Conservation (phyloP, 805 yeast species). For the Ogataea henricii region DNA sequence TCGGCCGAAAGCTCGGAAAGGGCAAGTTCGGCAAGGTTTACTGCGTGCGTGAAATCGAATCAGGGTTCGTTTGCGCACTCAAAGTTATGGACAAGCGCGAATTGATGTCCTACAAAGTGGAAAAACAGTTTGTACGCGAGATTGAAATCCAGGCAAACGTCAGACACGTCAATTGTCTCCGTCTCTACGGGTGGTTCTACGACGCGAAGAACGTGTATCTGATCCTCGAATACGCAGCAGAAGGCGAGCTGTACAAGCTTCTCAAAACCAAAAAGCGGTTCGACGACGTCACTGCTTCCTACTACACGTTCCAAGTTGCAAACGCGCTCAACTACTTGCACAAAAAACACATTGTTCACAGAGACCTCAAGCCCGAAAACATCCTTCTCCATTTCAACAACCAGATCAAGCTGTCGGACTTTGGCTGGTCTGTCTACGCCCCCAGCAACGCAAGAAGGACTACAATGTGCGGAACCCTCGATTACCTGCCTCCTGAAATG, state of each 20-base stretch:
- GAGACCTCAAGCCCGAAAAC: constrained; percentile 95
- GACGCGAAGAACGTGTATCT: constrained; percentile 80
- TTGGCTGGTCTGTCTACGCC: constrained; percentile 92
- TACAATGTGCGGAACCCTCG: constrained; percentile 94
- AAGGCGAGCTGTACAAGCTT: constrained; percentile 83
- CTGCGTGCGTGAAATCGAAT: constrained; percentile 73
- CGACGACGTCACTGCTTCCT: constrained; percentile 70
- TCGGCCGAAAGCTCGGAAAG: constrained; percentile 85
- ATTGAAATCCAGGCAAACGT: constrained; percentile 85
- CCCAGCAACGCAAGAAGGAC: constrained; percentile 53
- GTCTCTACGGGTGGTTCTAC: constrained; percentile 82
- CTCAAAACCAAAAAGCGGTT: constrained; percentile 69
- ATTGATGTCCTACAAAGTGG: constrained; percentile 70
- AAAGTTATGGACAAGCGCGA: constrained; percentile 90
- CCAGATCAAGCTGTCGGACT: constrained; percentile 82
- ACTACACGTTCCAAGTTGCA: constrained; percentile 81
- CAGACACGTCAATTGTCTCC: constrained; percentile 76
- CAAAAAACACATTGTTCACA: constrained; percentile 76
- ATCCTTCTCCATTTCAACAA: constrained; percentile 77
- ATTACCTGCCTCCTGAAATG: constrained; percentile 94
- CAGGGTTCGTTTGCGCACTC: constrained; percentile 84
- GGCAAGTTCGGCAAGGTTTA: constrained; percentile 94
- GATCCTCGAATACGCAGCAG: constrained; percentile 78
- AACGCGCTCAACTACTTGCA: constrained; percentile 79
- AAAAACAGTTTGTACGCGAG: constrained; percentile 85